Evolutionary conservation across 495 filamentous ascomycete species (phyloP), one percentile per base, ranked within the genome.

Genomic region (Diplogelasinospora grovesii): DNA sequence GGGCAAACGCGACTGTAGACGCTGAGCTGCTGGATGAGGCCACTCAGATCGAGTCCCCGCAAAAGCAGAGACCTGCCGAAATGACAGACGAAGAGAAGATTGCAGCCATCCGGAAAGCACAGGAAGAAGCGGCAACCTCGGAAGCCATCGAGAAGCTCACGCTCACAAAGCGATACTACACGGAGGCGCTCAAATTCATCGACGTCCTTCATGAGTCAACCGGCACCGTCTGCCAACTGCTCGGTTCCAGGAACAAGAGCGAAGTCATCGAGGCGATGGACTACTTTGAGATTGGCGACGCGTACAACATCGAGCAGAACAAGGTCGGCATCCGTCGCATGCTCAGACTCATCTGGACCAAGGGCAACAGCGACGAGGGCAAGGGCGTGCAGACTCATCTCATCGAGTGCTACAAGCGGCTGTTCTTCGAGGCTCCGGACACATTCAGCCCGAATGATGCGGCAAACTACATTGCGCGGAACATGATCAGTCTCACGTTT

Each of bases 221-320:
- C 1, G 68, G 63, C 2, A 72, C 80, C 9, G 78, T 97, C 13
- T 85, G 82, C 45, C 90, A 95, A 61, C 74, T 99, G 4, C 72
- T 99, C 8, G 82, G 84, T 5, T 90, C 89, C 10, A 86, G 84
- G 54, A 99, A 97, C 68, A 97, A 97, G 69, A 93, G 83, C 46
- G 92, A 99, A 60, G 85, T 95, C 18, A 95, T 97, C 41, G 93
- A 97, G 55, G 93, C 92, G 3, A 99, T 99, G 88, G 92, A 99
- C 53, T 97, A 92, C 62, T 94, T 97, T 52, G 86, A 89, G 42
- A 79, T 95, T 22, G 76, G 90, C 24, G 88, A 99, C 61, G 88
- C 86, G 5, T 96, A 96, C 74, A 89, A 89, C 60, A 78, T 99
- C 30, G 86, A 95, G 60, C 85, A 89, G 34, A 87, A 92, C 46